Evolutionary conservation across 192 early-diverging fungal species (phyloP).

Genomic region (Paraglomus brasilianum): DNA sequence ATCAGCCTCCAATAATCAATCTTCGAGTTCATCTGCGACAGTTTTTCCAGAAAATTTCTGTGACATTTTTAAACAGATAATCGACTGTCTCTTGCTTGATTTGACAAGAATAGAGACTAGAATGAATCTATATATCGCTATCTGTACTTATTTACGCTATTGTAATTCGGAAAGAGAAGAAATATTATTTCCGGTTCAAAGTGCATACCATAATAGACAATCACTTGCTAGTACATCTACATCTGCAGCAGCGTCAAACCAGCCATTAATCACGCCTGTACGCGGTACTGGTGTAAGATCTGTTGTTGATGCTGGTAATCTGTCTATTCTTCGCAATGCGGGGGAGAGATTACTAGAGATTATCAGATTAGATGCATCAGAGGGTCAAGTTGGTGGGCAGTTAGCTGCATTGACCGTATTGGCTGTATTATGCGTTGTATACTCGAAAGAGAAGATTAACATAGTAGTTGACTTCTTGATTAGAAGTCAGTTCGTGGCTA

Average conservation of each 20-base stretch:
- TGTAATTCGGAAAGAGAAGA: conserved; percentile 8
- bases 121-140: conserved; percentile 19
- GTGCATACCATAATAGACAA: no score
- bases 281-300: conserved; percentile 28
- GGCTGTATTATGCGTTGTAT: conserved; percentile 61
- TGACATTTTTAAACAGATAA: conserved; percentile 33
- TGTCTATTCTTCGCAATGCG: conserved; percentile 47
- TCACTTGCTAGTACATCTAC: conserved; percentile 27
- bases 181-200: no score
- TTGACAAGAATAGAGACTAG: conserved; percentile 7
- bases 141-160: conserved; percentile 28
- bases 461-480: conserved; percentile 47
- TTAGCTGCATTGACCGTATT: conserved; percentile 81
- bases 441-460: conserved; percentile 43
- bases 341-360: conserved; percentile 75
- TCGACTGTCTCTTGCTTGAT: conserved; percentile 31
- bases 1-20: conserved; percentile 32
- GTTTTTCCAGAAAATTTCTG: conserved; percentile 34
- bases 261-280: neutral
- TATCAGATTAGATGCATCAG: conserved; percentile 78
- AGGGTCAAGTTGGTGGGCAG: conserved; percentile 78
- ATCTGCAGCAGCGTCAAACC: conserved; percentile 33
- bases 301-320: conserved; percentile 44
- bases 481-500: neutral
- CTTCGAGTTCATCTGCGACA: conserved; percentile 4